Conservation (phyloP, 2,329 filamentous ascomycete species). For the Periconia sp. region DNA sequence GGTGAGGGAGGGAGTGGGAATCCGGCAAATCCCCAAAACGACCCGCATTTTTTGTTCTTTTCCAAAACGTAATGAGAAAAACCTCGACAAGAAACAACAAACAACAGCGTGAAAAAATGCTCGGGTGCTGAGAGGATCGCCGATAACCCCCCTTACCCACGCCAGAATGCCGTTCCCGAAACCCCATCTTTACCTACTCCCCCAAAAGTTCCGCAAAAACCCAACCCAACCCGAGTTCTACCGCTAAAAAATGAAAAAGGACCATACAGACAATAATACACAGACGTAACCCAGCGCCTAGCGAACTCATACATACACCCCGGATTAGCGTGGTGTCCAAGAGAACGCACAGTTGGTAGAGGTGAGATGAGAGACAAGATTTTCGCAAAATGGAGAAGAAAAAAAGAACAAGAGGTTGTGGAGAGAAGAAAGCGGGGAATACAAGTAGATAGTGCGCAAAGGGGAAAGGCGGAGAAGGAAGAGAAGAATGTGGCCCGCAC, state of each 20-base stretch:
- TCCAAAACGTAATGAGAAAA: too few species aligned
- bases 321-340: background rate
- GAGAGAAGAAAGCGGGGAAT: constrained; percentile 7
- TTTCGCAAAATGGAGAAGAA: background rate
- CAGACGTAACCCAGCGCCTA: constrained; percentile 26
- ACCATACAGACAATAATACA: constrained; percentile 24
- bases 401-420: too few species aligned
- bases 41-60: too few species aligned
- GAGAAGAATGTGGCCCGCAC: constrained; percentile 23
- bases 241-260: constrained; percentile 6
- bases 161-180: background rate
- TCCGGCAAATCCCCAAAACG: too few species aligned
- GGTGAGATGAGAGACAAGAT: constrained; percentile 10
- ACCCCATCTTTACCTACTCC: background rate
- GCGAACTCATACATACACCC: constrained; percentile 7
- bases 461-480: background rate
- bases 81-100: too few species aligned
- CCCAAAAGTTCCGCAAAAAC: background rate
- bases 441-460: background rate
- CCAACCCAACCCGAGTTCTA: constrained; percentile 1
- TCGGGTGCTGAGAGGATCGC: too few species aligned
- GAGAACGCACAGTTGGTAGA: constrained; percentile 1
- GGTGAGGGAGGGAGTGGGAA: too few species aligned
- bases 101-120: too few species aligned
- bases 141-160: too few species aligned